Evolutionary conservation across 2,329 filamentous ascomycete genomes (phyloP), one percentile per base, ranked within the genome.

Genomic region (Cryphonectria radicalis): DNA sequence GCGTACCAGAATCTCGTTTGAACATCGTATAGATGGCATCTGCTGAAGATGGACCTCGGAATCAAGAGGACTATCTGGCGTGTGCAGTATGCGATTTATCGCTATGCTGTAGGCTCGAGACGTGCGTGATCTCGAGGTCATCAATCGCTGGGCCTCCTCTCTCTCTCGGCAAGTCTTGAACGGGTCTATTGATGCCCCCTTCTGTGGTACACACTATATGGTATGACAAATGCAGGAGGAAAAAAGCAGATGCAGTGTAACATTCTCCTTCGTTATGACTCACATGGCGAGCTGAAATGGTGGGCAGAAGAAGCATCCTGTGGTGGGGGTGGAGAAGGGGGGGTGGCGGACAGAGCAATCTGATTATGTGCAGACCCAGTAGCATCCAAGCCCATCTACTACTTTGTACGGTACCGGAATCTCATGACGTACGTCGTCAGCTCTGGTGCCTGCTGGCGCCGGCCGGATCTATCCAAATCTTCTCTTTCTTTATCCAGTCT

Each of bases 381-480:
- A 62, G 59, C 35, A 35, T 13, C 32, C 22, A 19, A 40, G 35
- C 8, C 22, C 59, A 14, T 40, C 35, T 35, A 14, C 25, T 5
- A 17, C 28, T 14, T 19, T 32, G 25, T 32, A 19, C 13, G 25
- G n/a, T 59, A 32, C 55, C 55, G 17, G 5, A 59, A 35, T 59
- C 35, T 62, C 32, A 40, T 40, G 59, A 62, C 32, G 59, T 40
- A 62, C 32, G 35, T 40, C 35, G 59, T 62, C 59, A 62, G 59
- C 59, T 62, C 19, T 40, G 59, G 59, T 62, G 59, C 59, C 59
- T 62, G 22, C 10, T 19, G 59, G 59, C 35, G 59, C 35, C 35
- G 59, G 59, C 35, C 35, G 59, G 59, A 32, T 37, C 32, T 22
- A 22, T n/a, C 43, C 19, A 50, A 43, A 0, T 13, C 42, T 43